phyloP scores from a whole-genome alignment of 148 eudicot species.

The Selenicereus undatus region DNA sequence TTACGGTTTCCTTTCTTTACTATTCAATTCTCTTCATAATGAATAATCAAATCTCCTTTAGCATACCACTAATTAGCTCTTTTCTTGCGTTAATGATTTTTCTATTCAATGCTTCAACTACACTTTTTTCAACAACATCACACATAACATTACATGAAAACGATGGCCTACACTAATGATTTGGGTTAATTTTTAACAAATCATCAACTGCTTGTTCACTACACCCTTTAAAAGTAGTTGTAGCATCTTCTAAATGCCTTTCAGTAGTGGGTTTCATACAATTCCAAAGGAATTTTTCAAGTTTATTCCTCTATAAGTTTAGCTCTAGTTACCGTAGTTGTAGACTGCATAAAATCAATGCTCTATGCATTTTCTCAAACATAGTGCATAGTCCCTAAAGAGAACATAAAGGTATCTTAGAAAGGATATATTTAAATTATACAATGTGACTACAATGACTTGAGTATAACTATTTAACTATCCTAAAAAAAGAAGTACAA shows the following conservation, averaged over 20 bases:
- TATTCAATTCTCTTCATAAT: neutral
- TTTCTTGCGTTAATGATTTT: neutral
- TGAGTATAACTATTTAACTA: no score
- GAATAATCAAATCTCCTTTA: neutral
- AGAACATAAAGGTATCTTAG: no score
- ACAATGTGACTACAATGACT: no score
- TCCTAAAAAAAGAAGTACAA: no score
- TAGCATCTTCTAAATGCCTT: neutral
- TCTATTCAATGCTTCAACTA: neutral
- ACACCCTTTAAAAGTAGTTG: neutral
- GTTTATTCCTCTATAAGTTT: neutral
- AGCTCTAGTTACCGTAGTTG: neutral
- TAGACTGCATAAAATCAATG: neutral
- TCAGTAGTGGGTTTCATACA: neutral
- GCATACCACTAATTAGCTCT: neutral
- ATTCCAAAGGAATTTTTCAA: neutral
- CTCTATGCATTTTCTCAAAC: no score
- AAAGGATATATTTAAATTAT: no score
- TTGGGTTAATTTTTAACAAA: neutral
- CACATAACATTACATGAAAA: neutral
- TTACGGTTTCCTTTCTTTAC: neutral
- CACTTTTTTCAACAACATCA: neutral
- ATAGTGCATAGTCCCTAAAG: no score
- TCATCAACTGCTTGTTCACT: neutral
- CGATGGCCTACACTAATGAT: neutral